Conservation (phyloP, 305 asterid species). For the Nicotiana rustica region DNA sequence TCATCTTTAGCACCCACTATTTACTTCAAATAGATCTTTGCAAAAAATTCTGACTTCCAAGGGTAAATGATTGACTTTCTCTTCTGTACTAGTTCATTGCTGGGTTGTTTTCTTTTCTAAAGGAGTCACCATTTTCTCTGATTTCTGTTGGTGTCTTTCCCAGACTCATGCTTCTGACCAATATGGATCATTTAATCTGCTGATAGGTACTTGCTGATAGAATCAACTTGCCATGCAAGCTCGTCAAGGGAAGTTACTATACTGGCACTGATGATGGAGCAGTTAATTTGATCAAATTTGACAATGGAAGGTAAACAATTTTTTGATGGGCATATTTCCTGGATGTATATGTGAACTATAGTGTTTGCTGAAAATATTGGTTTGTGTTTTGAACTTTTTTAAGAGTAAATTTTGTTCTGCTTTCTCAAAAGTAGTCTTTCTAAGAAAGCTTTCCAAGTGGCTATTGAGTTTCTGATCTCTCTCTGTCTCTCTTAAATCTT, state of each 20-base stretch:
- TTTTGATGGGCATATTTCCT: slow-evolving; percentile 18
- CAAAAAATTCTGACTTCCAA: slow-evolving; percentile 19
- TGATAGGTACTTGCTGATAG: slow-evolving; percentile 94
- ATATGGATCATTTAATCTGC: slow-evolving; percentile 45
- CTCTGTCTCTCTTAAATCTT: not conserved
- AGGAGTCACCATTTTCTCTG: slow-evolving; percentile 4
- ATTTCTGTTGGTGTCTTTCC: slow-evolving; percentile 15
- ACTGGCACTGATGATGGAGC: slow-evolving; percentile 99
- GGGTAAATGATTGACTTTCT: slow-evolving; percentile 19
- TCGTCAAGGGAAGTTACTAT: slow-evolving; percentile 95
- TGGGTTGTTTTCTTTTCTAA: not conserved
- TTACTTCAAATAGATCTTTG: slow-evolving; percentile 22
- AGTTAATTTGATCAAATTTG: slow-evolving; percentile 89
- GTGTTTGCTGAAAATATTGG: slow-evolving; percentile 3
- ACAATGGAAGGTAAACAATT: slow-evolving; percentile 79
- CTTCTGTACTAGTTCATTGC: slow-evolving; percentile 21
- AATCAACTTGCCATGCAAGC: slow-evolving; percentile 91
- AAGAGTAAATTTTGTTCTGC: slow-evolving; percentile 14
- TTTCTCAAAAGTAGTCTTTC: slow-evolving; percentile 21
- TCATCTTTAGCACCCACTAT: not conserved
- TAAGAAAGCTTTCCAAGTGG: not conserved
- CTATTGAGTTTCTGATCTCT: slow-evolving; percentile 4
- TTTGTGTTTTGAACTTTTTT: not conserved
- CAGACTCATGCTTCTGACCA: slow-evolving; percentile 22
- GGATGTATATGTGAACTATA: not conserved